Evolutionary conservation across 2,329 filamentous ascomycete genomes (phyloP).

Genomic region (Neocatenulostroma microsporum): DNA sequence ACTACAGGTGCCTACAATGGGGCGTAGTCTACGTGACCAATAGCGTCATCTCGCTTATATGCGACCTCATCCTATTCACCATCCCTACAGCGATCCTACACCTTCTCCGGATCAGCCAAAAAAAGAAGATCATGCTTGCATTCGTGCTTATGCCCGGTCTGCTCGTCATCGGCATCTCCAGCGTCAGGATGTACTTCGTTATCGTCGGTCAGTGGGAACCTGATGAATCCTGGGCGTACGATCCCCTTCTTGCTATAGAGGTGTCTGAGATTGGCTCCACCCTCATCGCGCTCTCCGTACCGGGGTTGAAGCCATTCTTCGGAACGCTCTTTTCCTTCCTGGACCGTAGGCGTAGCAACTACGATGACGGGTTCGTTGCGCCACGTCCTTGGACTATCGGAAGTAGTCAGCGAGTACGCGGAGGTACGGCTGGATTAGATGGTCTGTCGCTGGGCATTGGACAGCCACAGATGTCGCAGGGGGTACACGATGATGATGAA

Average conservation of each 20-base stretch:
- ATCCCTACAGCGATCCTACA: constrained; percentile 45
- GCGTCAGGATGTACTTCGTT: constrained; percentile 42
- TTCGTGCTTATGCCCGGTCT: constrained; percentile 45
- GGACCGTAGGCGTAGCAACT: no score
- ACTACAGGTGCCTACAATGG: constrained; percentile 44
- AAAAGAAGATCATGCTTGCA: constrained; percentile 42
- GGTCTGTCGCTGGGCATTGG: no score
- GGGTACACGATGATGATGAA: no score
- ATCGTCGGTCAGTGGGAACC: constrained; percentile 39
- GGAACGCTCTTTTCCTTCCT: constrained; percentile 10
- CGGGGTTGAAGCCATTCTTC: constrained; percentile 41
- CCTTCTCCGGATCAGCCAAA: constrained; percentile 37
- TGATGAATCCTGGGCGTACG: constrained; percentile 46
- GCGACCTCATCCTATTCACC: constrained; percentile 45
- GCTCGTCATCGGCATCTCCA: constrained; percentile 43
- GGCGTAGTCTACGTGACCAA: constrained; percentile 47
- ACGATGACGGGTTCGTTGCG: no score
- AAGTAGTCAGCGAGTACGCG: no score
- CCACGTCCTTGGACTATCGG: no score
- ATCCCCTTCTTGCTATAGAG: constrained; percentile 45
- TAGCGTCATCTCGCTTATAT: constrained; percentile 43
- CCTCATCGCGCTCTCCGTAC: constrained; percentile 44
- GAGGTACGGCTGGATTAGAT: no score
- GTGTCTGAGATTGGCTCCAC: constrained; percentile 46
- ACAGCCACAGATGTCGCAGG: no score